Evolutionary conservation across 441 rosid genomes (phyloP), one percentile per base, ranked within the genome.

Genomic region (Syzygium syzygioides): DNA sequence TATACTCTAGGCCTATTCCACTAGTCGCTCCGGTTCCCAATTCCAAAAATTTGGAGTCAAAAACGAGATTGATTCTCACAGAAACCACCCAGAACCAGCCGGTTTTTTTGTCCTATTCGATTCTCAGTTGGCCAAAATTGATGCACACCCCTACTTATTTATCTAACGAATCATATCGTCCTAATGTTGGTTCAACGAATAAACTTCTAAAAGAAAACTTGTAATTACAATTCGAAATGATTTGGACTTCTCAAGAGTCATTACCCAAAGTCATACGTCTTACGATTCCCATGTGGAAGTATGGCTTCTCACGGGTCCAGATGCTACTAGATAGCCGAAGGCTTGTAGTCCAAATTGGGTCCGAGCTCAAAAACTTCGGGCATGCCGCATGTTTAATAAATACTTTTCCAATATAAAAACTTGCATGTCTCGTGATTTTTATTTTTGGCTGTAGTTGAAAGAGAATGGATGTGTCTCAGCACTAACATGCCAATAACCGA

Each of bases 11-110:
- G 79, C 45, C 1, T 5, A 0, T 34, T 68, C 25, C 79, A 66
- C 4, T 32, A 1, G 20, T 4, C 0, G 20, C 6, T 32, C 79
- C 0, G 0, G 5, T 32, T 32, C 18, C 0, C 13, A 0, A 66
- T 32, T 66, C 0, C 45, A 32, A 18, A 9, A 32, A 32, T 66
- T 18, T 7, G 3, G 41, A 66, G 0, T 0, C 0, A 4, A 4
- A 66, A 59, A 26, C 1, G 3, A 0, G 28, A 14, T 14, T 6
- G 2, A 26, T 59, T 59, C 64, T 5, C 1, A 57, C 1, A 9
- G 1, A 25, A 56, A 23, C 28, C 60, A 56, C 0, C 60, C 28
- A 57, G 11, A 57, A 57, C 2, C 14, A 6, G 6, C 25, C 25
- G 0, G 14, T n/a, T n/a, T n/a, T 26, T 1, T 0, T 4, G 0